Conservation (phyloP, 129 eudicot species). For the Silybum marianum region DNA sequence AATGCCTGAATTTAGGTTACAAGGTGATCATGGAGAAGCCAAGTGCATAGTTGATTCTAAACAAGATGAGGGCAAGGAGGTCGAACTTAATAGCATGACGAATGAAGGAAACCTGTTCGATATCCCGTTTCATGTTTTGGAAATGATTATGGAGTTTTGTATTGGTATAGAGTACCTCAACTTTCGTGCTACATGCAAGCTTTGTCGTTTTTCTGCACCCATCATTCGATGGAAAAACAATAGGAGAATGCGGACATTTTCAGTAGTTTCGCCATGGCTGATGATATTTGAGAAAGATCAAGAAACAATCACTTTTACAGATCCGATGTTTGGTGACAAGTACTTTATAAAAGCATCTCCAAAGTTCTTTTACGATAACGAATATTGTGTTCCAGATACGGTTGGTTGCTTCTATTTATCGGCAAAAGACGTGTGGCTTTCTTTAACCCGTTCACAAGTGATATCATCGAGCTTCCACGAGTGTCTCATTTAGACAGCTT, state of each 20-base stretch:
- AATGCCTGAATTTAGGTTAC: too few relatives aligned
- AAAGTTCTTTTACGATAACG: not conserved
- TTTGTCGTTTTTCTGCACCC: constrained; percentile 11
- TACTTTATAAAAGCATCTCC: not conserved
- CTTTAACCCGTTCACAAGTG: constrained; percentile 32
- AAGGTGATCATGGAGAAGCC: too few relatives aligned
- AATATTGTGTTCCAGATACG: constrained; percentile 19
- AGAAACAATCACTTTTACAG: constrained; percentile 5
- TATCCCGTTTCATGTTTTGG: not conserved
- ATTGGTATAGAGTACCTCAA: constrained; percentile 30
- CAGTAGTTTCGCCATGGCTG: constrained; percentile 28
- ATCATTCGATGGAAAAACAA: not conserved
- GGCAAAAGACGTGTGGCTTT: not conserved
- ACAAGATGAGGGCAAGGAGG: too few relatives aligned
- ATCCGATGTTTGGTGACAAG: constrained; percentile 26
- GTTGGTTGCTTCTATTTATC: not conserved
- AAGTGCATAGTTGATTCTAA: too few relatives aligned
- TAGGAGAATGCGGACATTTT: not conserved
- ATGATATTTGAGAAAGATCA: constrained; percentile 7
- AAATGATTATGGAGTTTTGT: not conserved
- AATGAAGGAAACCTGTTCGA: not conserved
- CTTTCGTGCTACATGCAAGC: constrained; percentile 34
- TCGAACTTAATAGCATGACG: too few relatives aligned
- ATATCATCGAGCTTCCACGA: constrained; percentile 9
- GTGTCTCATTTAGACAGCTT: not conserved